Evolutionary conservation across 2,329 filamentous ascomycete genomes (phyloP), one percentile per base, ranked within the genome.

Genomic region (Helotiales sp.): DNA sequence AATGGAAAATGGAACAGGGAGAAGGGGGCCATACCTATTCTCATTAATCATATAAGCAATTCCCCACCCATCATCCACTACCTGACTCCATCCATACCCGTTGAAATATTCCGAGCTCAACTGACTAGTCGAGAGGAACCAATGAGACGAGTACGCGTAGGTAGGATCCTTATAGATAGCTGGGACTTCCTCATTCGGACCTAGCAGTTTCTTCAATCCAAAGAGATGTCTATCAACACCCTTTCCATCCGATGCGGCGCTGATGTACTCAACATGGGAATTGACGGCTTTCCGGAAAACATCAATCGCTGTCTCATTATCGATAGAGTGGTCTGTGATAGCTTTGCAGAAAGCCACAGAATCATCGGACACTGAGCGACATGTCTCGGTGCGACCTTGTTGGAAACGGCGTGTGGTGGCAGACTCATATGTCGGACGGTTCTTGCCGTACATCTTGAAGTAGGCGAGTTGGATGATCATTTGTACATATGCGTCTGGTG

Each of bases 1-100:
- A 24, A 25, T 25, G 5, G 29, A 4, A 40, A 19, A 70, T 25
- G 22, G 4, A 31, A n/a, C 17, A 25, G 10, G 46, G 15, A 48
- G 42, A 15, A 30, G 2, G 5, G 19, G 17, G 9, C 25, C 79
- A 74, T 72, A 91, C 88, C 86, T 93, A 76, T 97, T 96, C 81
- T 98, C 93, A 73, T 99, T 99, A 74, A 99, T 98, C 95, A 99
- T 99, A 74, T 99, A 99, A 36, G 95, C 95, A 71, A 99, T 96
- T 64, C 95, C 95, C 76, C 95, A 99, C 29, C 95, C 95, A 60
- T 89, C 90, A 70, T 98, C 93, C 55, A 98, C 89, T 52, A 99
- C 95, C 79, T 99, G 93, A 72, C 90, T 95, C 95, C 95, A 99
- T 46, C 95, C 95, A 75, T 99, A 99, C 24, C 96, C 95, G 73